These are phyloP conservation scores for Bolboschoenoplectus hybrid DNA, from an alignment of 202 grass and related monocot species.

Conservation along the genomic window DNA sequence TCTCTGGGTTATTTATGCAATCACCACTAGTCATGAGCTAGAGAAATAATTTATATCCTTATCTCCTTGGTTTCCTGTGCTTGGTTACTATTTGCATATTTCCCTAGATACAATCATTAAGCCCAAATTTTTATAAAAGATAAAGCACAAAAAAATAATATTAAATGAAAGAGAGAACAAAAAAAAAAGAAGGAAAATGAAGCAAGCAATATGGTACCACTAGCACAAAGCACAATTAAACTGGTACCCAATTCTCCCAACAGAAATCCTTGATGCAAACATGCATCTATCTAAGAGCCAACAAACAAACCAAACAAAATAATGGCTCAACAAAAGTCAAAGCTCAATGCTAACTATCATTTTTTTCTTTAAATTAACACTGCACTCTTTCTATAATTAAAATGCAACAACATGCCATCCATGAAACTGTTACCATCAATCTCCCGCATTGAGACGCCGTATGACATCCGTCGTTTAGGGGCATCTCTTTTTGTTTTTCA, in stretches of 20 bases:
- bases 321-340: slow-evolving; percentile 5
- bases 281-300: slow-evolving; percentile 16
- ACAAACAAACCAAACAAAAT: background rate
- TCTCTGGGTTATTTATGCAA: slow-evolving; percentile 4
- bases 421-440: background rate
- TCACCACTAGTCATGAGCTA: background rate
- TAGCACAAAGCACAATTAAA: slow-evolving; percentile 5
- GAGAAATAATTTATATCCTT: slow-evolving; percentile 20
- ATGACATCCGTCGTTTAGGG: background rate
- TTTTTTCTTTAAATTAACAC: background rate
- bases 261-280: background rate
- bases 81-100: slow-evolving; percentile 7
- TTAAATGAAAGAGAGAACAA: background rate
- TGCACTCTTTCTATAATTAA: background rate
- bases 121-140: background rate
- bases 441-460: background rate
- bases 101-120: background rate
- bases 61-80: background rate
- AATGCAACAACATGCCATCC: slow-evolving; percentile 11
- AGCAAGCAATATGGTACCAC: background rate
- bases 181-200: background rate
- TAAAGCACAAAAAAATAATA: background rate
- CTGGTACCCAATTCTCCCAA: background rate
- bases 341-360: background rate
- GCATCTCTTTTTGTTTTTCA: slow-evolving; percentile 8